phyloP scores from a whole-genome alignment of 331 rosid species.

The Acacia pycnantha region DNA sequence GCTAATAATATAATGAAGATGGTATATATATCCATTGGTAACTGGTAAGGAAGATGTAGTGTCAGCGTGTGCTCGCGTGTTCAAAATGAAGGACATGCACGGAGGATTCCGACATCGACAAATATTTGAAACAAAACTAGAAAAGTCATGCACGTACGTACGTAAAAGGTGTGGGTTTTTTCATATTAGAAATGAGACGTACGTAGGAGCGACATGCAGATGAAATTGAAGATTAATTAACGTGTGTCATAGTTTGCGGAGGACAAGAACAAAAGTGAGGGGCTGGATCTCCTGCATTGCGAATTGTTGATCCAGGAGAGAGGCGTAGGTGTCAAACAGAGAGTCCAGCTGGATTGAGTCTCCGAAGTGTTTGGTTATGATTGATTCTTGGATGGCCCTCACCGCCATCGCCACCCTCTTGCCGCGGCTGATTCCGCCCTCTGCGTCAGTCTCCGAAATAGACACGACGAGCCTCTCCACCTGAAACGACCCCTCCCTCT shows the following conservation, averaged over 20 bases:
- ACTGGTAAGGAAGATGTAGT: too few species aligned
- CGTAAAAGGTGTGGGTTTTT: not conserved
- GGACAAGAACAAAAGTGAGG: slow-evolving; percentile 58
- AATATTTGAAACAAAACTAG: not conserved
- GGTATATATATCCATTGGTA: too few species aligned
- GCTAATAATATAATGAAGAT: too few species aligned
- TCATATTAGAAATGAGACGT: too few species aligned
- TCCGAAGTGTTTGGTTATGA: slow-evolving; percentile 78
- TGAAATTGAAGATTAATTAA: too few species aligned
- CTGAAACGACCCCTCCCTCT: slow-evolving; percentile 63
- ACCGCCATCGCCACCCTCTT: slow-evolving; percentile 64
- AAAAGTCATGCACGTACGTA: not conserved
- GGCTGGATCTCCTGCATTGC: slow-evolving; percentile 55
- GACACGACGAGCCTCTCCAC: slow-evolving; percentile 37
- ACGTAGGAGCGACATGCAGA: too few species aligned
- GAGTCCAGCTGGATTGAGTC: slow-evolving; percentile 58
- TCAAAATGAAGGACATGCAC: too few species aligned
- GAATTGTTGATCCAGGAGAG: slow-evolving; percentile 55
- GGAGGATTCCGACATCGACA: not conserved
- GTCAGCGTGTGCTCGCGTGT: too few species aligned
- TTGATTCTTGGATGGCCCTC: slow-evolving; percentile 87
- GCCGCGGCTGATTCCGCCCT: slow-evolving; percentile 48
- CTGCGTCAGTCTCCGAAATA: not conserved
- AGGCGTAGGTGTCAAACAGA: slow-evolving; percentile 61
- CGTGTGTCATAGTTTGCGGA: slow-evolving; percentile 46